phyloP scores from a whole-genome alignment of 768 basidiomycete genomes.

The Mycena rebaudengoi region DNA sequence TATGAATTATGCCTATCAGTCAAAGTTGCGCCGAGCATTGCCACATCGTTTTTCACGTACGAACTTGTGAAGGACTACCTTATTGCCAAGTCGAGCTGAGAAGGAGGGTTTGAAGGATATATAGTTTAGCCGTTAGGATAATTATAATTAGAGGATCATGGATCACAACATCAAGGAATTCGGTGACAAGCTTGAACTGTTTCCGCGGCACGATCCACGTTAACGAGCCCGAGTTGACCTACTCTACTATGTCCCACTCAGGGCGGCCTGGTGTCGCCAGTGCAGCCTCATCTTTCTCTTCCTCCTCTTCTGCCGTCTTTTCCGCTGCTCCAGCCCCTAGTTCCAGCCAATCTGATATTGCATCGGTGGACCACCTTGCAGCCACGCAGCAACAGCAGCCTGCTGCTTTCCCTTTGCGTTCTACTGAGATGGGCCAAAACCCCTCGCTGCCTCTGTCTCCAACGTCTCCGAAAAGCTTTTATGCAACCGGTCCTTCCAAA shows the following conservation, averaged over 20 bases:
- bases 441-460: slow-evolving; percentile 33
- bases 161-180: too few relatives aligned
- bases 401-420: slow-evolving; percentile 27
- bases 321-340: slow-evolving; percentile 1
- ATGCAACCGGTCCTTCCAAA: slow-evolving; percentile 51
- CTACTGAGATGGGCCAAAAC: slow-evolving; percentile 50
- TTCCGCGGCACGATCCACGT: too few relatives aligned
- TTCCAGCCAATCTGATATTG: slow-evolving; percentile 23
- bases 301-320: slow-evolving; percentile 18
- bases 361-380: slow-evolving; percentile 29
- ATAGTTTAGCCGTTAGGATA: too few relatives aligned
- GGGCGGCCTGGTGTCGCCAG: slow-evolving; percentile 23
- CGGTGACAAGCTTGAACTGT: too few relatives aligned
- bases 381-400: slow-evolving; percentile 29
- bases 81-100: slow-evolving; percentile 34
- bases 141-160: too few relatives aligned
- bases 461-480: slow-evolving; percentile 41
- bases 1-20: slow-evolving; percentile 52
- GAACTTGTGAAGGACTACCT: slow-evolving; percentile 65
- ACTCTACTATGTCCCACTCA: slow-evolving; percentile 10
- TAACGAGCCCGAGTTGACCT: neutral
- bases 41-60: slow-evolving; percentile 87
- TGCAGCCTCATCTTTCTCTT: slow-evolving; percentile 22
- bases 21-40: slow-evolving; percentile 91
- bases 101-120: neutral